These are phyloP conservation scores for Oryza brachyantha DNA, from an alignment of 176 grass and related monocot species.

Conservation along the genomic window DNA sequence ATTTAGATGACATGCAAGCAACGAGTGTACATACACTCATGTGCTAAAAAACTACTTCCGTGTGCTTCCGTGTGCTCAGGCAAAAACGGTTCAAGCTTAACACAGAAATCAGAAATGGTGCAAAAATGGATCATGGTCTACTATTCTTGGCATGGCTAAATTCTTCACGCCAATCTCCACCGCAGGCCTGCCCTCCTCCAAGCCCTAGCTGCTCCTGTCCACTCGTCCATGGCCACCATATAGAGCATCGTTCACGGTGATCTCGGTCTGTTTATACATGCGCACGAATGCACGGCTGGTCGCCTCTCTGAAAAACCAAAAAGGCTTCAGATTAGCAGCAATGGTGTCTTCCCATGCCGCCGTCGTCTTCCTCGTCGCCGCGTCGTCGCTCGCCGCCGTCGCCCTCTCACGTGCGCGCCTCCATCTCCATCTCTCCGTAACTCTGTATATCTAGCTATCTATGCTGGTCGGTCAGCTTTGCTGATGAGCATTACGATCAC, in stretches of 20 bases:
- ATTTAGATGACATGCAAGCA: too few species aligned
- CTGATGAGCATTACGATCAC: background rate
- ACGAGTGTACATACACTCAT: too few species aligned
- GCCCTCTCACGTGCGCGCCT: background rate
- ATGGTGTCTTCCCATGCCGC: background rate
- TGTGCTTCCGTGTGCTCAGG: too few species aligned
- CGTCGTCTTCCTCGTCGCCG: background rate
- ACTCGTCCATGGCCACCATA: background rate
- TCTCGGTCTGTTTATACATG: background rate
- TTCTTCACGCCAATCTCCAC: background rate
- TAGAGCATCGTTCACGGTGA: background rate
- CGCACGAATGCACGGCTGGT: background rate
- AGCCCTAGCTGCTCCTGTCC: background rate
- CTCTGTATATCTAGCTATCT: too few species aligned
- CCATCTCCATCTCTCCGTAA: background rate
- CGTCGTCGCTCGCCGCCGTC: slow-evolving; percentile 14
- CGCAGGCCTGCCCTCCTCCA: background rate
- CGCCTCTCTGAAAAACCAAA: background rate
- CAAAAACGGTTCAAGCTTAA: too few species aligned
- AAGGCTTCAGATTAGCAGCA: background rate
- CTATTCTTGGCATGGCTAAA: slow-evolving; percentile 24
- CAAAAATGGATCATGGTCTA: too few species aligned
- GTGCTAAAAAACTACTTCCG: too few species aligned
- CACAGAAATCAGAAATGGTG: too few species aligned
- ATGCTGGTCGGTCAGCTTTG: too few species aligned